phyloP scores from a whole-genome alignment of 2,329 filamentous ascomycete genomes.

The Arthrobotrys iridis region DNA sequence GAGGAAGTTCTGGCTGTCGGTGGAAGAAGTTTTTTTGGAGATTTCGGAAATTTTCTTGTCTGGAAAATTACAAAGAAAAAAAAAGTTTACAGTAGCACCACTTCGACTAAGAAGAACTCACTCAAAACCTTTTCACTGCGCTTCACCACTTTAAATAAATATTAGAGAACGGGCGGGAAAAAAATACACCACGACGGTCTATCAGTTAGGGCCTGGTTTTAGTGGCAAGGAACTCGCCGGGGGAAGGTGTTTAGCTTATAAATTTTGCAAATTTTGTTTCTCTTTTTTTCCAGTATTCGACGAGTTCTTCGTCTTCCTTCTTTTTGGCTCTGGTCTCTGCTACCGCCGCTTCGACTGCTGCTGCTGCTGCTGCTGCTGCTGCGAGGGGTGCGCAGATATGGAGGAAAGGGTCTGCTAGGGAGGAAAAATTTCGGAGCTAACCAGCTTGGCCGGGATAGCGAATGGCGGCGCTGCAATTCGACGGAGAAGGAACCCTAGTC shows the following conservation, averaged over 20 bases:
- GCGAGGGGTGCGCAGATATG: conserved; percentile 24
- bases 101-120: background rate
- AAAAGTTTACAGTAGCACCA: background rate
- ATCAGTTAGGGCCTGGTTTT: conserved; percentile 16
- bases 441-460: conserved; percentile 41
- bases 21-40: conserved; percentile 51
- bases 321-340: background rate
- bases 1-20: conserved; percentile 29
- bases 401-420: conserved; percentile 27
- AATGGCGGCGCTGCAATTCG: conserved; percentile 37
- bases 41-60: conserved; percentile 60
- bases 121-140: background rate
- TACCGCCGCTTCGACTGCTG: background rate
- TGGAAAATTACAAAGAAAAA: conserved; percentile 40
- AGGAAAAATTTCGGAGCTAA: conserved; percentile 51
- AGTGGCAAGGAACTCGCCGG: conserved; percentile 43
- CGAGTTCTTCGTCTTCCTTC: conserved; percentile 14
- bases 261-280: conserved; percentile 25
- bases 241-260: conserved; percentile 36
- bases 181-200: no score
- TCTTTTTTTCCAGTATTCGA: conserved; percentile 3
- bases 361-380: background rate
- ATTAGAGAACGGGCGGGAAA: no score
- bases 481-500: conserved; percentile 22
- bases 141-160: conserved; percentile 4